Base-by-base conservation (phyloP, 345 rosid species). In the Eucalyptus pauciflora region DNA sequence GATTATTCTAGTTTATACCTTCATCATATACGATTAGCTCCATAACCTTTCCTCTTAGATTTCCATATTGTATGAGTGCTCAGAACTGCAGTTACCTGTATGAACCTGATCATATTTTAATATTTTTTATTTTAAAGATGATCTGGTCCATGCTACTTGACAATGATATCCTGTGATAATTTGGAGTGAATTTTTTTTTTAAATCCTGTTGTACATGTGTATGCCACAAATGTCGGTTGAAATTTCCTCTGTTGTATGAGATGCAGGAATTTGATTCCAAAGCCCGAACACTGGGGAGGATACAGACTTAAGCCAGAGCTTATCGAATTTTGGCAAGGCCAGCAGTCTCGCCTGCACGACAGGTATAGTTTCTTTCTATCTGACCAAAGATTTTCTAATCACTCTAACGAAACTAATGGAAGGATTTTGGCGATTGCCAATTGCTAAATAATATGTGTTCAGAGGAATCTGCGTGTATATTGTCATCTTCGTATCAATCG, bases 321-420 rank as follows among this genome's bases (percentile, higher is more conserved):
- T 88, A 92, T 96, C 10, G 99, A 97, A 93, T 98, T 98, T 94
- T 98, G 99, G 99, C 98, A 96, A 90, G 99, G 99, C 76, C 98
- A 98, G 87, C 90, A 90, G 48, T 97, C 99, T 89, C 97, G 97
- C 86, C 92, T 98, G 89, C 98, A 96, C 87, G 99, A 95, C 91
- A 95, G 98, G 97, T 96, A 58, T 8, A 49, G 83, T 71, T 41
- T 76, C 81, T 69, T 50, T 41, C 45, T 48, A 71, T 76, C 85
- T 41, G 85, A 3, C 85, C 15, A 0, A 76, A 76, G 48, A 4
- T 41, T 76, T 22, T 76, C 83, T 11, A 20, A 17, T 76, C 29
- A 41, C 85, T 81, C 62, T 48, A 51, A 50, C 13, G 5, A 46
- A 86, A 46, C 27, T n/a, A 50, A 54, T 50, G 64, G 87, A 86